Evolutionary conservation across 306 rosid species (phyloP).

Genomic region (Acacia acuminata): DNA sequence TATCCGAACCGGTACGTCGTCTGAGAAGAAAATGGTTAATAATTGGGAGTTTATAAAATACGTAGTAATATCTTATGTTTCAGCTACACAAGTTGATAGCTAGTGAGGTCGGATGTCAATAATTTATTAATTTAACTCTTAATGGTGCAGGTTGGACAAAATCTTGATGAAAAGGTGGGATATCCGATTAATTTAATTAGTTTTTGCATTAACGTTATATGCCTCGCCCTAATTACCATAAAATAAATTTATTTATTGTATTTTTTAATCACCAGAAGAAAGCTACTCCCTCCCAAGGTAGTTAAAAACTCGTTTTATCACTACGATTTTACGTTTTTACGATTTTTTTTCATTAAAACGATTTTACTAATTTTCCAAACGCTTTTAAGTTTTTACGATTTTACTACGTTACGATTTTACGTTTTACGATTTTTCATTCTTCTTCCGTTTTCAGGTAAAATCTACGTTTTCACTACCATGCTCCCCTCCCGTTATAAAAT

Average conservation of each 20-base stretch:
- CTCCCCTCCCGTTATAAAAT: too few relatives aligned
- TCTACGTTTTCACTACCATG: too few relatives aligned
- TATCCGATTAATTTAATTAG: neutral
- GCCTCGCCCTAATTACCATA: neutral
- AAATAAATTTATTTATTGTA: neutral
- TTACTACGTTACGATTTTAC: too few relatives aligned
- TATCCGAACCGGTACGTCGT: neutral
- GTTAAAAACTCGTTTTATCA: too few relatives aligned
- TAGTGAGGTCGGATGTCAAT: neutral
- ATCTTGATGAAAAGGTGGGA: neutral
- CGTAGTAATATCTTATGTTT: neutral
- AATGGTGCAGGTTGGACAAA: conserved; percentile 11
- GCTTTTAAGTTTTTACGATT: too few relatives aligned
- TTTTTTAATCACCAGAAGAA: neutral
- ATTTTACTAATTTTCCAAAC: too few relatives aligned
- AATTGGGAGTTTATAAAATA: neutral
- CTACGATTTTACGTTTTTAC: too few relatives aligned
- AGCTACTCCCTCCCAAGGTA: too few relatives aligned
- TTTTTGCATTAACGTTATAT: neutral
- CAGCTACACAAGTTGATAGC: neutral
- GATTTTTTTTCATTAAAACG: too few relatives aligned
- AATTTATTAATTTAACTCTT: neutral
- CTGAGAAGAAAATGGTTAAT: neutral
- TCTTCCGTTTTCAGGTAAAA: too few relatives aligned
- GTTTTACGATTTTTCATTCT: too few relatives aligned